Evolutionary conservation across 2,329 filamentous ascomycete genomes (phyloP).

Genomic region (Pseudogymnoascus sp.): DNA sequence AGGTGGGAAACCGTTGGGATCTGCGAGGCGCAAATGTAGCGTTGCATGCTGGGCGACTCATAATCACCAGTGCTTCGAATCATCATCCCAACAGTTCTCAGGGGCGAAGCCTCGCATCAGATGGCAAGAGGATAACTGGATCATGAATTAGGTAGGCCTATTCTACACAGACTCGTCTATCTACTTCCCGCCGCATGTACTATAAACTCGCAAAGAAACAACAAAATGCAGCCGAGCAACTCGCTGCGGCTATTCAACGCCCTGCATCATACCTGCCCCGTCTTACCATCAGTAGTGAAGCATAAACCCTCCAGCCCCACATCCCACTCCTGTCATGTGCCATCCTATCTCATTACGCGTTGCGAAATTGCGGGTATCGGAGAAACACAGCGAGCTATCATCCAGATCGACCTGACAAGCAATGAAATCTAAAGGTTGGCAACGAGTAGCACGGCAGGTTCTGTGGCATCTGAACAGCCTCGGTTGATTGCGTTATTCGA

Average conservation of each 20-base stretch:
- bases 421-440: constrained; percentile 1
- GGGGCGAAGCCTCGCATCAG: not conserved
- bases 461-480: not conserved
- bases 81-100: not conserved
- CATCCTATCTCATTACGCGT: constrained; percentile 8
- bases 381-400: constrained; percentile 3
- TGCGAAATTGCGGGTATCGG: constrained; percentile 6
- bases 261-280: not conserved
- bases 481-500: constrained; percentile 2
- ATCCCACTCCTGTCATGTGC: not conserved
- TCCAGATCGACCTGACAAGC: constrained; percentile 4
- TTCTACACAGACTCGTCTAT: constrained; percentile 8
- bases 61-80: not conserved
- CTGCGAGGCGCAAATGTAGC: constrained; percentile 5
- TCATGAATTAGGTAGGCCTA: constrained; percentile 9
- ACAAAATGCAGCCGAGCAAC: constrained; percentile 2
- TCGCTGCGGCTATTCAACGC: not conserved
- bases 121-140: constrained; percentile 4
- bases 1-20: constrained; percentile 8
- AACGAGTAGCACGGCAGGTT: constrained; percentile 1
- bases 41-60: not conserved
- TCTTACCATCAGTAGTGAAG: not conserved
- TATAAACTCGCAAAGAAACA: constrained; percentile 8
- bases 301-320: not conserved
- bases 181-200: constrained; percentile 5